Evolutionary conservation across 2,329 filamentous ascomycete species (phyloP), one percentile per base, ranked within the genome.

Genomic region (Metarhizium guizhouense): DNA sequence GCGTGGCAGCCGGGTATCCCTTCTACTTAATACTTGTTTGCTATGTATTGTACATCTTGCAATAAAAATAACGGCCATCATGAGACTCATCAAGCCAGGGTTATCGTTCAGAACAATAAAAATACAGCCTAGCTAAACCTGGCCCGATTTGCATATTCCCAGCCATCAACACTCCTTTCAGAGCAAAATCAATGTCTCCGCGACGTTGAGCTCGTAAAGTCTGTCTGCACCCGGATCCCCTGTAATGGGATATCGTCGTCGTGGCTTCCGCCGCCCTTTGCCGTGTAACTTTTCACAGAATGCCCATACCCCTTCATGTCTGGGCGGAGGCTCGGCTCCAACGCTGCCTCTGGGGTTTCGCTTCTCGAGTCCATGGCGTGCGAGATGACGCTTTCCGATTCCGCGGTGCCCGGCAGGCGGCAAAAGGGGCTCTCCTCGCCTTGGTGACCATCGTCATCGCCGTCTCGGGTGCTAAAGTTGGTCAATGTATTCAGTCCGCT

Each of bases 241-340:
- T 72, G 67, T 42, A 74, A 56, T 1, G 71, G 70, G 30, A 74
- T 67, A 20, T 72, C 71, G 29, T 74, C 70, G 1, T 65, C 69
- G 53, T 64, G 66, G 14, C 63, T 48, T n/a, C 8, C 58, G 30
- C 66, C 64, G 1, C 62, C 62, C 4, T 59, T 59, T 4, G 66
- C 63, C 2, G 67, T 64, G 51, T 64, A 69, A 6, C 64, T 69
- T 32, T 65, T 66, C 2, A 70, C 65, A 0, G 63, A 68, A 32
- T 69, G 66, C 10, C 61, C 62, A 43, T 65, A 68, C 0, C 66
- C 67, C 14, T 68, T 63, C 3, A 56, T 61, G 14, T 73, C 69
- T 0, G 69, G 70, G 2, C 71, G 59, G 42, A 73, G 55, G 4
- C 58, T 61, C 4, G 64, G 59, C 16, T 67, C 56, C 3, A 62